These are phyloP conservation scores for Tylopilus cervinicoccineus DNA, from an alignment of 768 basidiomycete species.

Conservation along the genomic window DNA sequence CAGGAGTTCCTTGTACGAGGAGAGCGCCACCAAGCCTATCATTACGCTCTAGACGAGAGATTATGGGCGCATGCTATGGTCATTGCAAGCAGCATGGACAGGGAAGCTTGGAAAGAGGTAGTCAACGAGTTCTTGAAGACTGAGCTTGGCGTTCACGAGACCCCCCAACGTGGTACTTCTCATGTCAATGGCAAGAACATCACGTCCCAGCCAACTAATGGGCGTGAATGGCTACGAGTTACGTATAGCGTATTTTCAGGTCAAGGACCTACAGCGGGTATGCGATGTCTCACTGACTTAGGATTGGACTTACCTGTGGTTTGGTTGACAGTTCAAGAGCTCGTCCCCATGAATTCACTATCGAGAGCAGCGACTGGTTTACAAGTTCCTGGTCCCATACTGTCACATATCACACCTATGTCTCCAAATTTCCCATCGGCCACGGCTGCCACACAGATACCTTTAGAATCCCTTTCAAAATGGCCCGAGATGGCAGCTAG, in stretches of 20 bases:
- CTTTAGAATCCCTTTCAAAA: conserved; percentile 58
- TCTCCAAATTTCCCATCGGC: conserved; percentile 60
- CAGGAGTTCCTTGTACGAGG: conserved; percentile 78
- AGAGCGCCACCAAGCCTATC: conserved; percentile 81
- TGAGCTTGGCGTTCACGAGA: conserved; percentile 56
- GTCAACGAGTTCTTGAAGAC: conserved; percentile 78
- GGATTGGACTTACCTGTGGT: conserved; percentile 3
- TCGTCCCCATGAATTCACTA: conserved; percentile 56
- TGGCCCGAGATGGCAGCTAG: conserved; percentile 89
- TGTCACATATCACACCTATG: conserved; percentile 48
- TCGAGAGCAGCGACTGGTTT: conserved; percentile 37
- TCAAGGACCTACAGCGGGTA: conserved; percentile 74
- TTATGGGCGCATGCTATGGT: conserved; percentile 96
- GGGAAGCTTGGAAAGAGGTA: conserved; percentile 90
- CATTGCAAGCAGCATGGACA: conserved; percentile 89
- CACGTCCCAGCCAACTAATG: conserved; percentile 34
- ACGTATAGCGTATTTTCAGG: conserved; percentile 84
- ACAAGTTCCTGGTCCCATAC: conserved; percentile 34
- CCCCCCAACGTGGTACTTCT: conserved; percentile 10
- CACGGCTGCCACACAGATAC: conserved; percentile 43
- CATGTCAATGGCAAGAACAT: conserved; percentile 19
- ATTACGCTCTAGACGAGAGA: conserved; percentile 82
- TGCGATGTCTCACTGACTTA: conserved; percentile 5
- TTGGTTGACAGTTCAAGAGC: conserved; percentile 59
- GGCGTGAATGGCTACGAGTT: conserved; percentile 71